Conservation (phyloP, 768 basidiomycete species). For the Trametes meyenii region DNA sequence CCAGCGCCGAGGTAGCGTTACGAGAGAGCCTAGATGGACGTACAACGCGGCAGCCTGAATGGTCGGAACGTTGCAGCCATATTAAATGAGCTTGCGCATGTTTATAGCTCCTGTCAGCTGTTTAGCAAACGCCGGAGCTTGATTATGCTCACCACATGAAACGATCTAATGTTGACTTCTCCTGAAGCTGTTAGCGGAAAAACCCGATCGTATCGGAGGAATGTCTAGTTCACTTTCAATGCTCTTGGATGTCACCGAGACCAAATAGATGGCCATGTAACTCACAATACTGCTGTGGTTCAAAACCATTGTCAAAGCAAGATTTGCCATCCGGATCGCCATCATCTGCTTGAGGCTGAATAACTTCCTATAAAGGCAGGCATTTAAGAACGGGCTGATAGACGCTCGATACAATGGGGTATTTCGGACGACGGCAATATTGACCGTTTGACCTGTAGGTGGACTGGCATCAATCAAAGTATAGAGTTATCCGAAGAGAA, state of each 20-base stretch:
- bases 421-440: background rate
- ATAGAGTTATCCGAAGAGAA: background rate
- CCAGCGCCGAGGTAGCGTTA: background rate
- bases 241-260: too few relatives aligned
- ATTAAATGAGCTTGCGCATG: background rate
- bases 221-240: too few relatives aligned
- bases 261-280: too few relatives aligned
- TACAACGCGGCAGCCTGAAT: too few relatives aligned
- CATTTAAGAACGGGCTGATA: constrained; percentile 18
- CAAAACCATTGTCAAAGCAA: too few relatives aligned
- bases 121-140: background rate
- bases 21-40: background rate
- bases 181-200: background rate
- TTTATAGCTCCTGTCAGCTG: background rate
- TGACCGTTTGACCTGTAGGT: too few relatives aligned
- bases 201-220: background rate
- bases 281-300: too few relatives aligned
- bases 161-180: background rate
- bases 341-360: too few relatives aligned
- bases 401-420: background rate
- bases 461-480: background rate
- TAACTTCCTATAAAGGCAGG: constrained; percentile 13
- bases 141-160: background rate
- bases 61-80: background rate
- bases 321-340: too few relatives aligned